phyloP scores from a whole-genome alignment of 2,329 filamentous ascomycete species.

The Aspergillus sp. region DNA sequence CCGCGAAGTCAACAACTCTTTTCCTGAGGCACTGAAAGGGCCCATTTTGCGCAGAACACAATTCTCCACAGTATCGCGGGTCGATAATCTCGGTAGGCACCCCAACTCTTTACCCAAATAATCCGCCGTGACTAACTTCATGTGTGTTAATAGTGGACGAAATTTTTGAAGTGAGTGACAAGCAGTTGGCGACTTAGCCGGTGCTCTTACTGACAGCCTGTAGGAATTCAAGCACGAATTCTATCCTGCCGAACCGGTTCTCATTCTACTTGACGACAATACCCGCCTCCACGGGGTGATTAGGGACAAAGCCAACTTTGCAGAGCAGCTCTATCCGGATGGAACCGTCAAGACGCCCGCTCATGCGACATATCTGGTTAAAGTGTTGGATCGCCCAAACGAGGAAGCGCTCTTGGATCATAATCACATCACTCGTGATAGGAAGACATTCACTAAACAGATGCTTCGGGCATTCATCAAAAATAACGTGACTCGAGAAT shows the following conservation, averaged over 20 bases:
- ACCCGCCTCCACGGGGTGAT: conserved; percentile 73
- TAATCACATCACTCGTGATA: conserved; percentile 78
- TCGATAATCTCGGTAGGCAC: conserved; percentile 71
- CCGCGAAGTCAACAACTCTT: conserved; percentile 84
- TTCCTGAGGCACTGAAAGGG: conserved; percentile 86
- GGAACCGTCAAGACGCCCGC: conserved; percentile 67
- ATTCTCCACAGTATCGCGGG: conserved; percentile 82
- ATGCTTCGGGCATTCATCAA: conserved; percentile 93
- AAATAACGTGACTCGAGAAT: conserved; percentile 85
- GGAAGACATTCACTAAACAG: conserved; percentile 90
- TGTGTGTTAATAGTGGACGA: conserved; percentile 44
- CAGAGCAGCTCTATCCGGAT: conserved; percentile 59
- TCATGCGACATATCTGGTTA: conserved; percentile 78
- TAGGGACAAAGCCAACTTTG: conserved; percentile 79
- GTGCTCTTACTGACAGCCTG: conserved; percentile 9
- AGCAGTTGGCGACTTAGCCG: too few relatives aligned
- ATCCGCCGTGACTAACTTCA: conserved; percentile 22
- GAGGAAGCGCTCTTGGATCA: conserved; percentile 79
- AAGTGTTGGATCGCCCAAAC: conserved; percentile 64
- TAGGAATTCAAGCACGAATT: conserved; percentile 82
- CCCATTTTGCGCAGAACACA: conserved; percentile 89
- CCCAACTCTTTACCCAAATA: neutral
- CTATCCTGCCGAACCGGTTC: conserved; percentile 83
- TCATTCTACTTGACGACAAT: conserved; percentile 67
- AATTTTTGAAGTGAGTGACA: conserved; percentile 46